Evolutionary conservation across 495 filamentous ascomycete species (phyloP).

Genomic region (Darksidea phi): DNA sequence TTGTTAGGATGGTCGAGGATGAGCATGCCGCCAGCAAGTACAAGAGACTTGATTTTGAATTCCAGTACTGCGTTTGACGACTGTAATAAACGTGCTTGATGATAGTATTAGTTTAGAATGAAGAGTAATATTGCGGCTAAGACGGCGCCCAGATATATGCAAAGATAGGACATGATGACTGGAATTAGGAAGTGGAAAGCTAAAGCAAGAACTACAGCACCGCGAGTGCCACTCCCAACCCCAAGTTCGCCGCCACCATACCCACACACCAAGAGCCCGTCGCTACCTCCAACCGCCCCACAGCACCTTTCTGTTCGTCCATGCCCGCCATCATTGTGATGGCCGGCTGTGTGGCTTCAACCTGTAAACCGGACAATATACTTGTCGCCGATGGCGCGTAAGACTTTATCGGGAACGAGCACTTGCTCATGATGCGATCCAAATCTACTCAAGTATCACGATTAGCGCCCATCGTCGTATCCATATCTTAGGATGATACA

Average conservation of each 20-base stretch:
- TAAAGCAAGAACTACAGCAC: neutral
- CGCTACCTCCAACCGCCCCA: neutral
- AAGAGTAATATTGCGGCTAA: no score
- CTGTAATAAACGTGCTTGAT: no score
- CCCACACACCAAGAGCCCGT: neutral
- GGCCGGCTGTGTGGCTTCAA: constrained; percentile 2
- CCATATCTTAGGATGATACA: neutral
- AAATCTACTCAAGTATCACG: neutral
- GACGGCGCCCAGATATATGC: no score
- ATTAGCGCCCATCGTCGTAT: neutral
- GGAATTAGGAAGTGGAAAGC: neutral
- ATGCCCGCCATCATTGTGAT: neutral
- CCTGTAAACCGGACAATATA: neutral
- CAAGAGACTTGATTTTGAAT: no score
- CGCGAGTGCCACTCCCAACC: neutral
- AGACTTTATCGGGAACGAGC: constrained; percentile 4
- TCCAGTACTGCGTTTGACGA: no score
- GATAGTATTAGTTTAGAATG: no score
- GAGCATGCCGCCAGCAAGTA: no score
- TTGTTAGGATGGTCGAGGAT: no score
- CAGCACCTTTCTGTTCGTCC: neutral
- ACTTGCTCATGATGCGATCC: constrained; percentile 2
- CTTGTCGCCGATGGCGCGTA: constrained; percentile 11
- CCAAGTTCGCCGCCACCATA: neutral
- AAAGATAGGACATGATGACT: neutral